These are phyloP conservation scores for Hydrangea macrophylla DNA, from an alignment of 148 eudicot genomes.

Conservation along the genomic window DNA sequence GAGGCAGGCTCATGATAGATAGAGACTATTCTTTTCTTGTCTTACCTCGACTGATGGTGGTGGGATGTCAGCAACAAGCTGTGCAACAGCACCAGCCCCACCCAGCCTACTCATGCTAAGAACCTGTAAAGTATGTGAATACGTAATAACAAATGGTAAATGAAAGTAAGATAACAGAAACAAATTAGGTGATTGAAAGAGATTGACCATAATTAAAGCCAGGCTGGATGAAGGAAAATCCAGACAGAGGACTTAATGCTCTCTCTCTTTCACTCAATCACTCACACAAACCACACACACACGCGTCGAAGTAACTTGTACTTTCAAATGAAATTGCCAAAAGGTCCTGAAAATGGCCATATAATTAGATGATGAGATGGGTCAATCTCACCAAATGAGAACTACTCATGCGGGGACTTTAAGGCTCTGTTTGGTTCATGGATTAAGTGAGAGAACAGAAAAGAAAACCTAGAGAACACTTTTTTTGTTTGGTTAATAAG, in stretches of 20 bases:
- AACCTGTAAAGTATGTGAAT: slow-evolving; percentile 24
- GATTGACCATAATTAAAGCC: too few species aligned
- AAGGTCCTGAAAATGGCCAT: too few species aligned
- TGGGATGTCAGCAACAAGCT: slow-evolving; percentile 73
- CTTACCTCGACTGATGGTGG: slow-evolving; percentile 42
- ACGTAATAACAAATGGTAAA: background rate
- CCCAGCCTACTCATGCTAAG: slow-evolving; percentile 48
- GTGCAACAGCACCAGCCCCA: slow-evolving; percentile 78
- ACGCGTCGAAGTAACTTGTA: background rate
- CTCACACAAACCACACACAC: too few species aligned
- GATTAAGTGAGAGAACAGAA: too few species aligned
- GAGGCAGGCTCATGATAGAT: background rate
- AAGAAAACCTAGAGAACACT: too few species aligned
- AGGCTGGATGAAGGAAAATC: too few species aligned
- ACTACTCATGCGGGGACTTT: background rate
- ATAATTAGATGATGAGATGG: background rate
- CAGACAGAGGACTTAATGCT: too few species aligned
- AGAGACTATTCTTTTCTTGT: background rate
- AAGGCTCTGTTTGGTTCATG: too few species aligned
- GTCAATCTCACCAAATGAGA: background rate
- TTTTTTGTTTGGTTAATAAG: too few species aligned
- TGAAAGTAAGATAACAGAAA: background rate
- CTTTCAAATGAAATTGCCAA: background rate
- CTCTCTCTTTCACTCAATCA: too few species aligned
- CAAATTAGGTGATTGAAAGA: too few species aligned